Percentiles rank a stretch among this genome's conserved stretches.
phyloP scores from a whole-genome alignment of 768 basidiomycete genomes.

The Suillus discolor region DNA sequence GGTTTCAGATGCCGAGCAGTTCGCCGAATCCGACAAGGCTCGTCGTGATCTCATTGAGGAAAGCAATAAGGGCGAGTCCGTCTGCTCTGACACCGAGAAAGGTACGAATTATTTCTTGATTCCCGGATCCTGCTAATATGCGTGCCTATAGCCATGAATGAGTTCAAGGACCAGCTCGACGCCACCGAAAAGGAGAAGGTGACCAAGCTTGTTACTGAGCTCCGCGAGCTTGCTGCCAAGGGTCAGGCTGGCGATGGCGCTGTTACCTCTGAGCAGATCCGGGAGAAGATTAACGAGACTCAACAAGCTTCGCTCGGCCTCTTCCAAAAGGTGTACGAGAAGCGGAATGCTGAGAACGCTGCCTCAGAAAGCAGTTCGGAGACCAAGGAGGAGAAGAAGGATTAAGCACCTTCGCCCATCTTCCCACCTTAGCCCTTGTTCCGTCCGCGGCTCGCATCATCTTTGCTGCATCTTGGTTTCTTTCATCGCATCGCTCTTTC shows the following conservation, averaged over 20 bases:
- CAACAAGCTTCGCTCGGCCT: constrained; percentile 94
- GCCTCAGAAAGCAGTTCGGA: constrained; percentile 42
- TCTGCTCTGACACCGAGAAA: constrained; percentile 95
- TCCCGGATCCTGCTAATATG: constrained; percentile 6
- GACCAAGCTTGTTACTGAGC: constrained; percentile 79
- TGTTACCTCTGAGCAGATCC: constrained; percentile 84
- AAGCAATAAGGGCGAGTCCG: constrained; percentile 94
- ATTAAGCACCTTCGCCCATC: constrained; percentile 45
- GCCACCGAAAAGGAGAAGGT: constrained; percentile 94
- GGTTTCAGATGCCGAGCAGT: constrained; percentile 93
- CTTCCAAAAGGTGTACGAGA: constrained; percentile 98
- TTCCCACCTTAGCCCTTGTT: neutral
- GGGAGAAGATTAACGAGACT: constrained; percentile 90
- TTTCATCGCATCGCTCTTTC: constrained; percentile 7
- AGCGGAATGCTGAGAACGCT: constrained; percentile 75
- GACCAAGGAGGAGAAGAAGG: constrained; percentile 80
- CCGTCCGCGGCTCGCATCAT: neutral
- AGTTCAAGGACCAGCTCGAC: constrained; percentile 98
- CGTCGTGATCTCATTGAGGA: constrained; percentile 91
- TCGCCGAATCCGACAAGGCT: constrained; percentile 89
- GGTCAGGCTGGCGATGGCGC: constrained; percentile 84
- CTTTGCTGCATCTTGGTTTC: neutral
- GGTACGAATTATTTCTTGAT: constrained; percentile 43
- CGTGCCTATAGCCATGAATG: constrained; percentile 71
- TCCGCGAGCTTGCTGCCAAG: constrained; percentile 87